Conservation (phyloP, 2,329 filamentous ascomycete genomes). For the Catunica adiposa region DNA sequence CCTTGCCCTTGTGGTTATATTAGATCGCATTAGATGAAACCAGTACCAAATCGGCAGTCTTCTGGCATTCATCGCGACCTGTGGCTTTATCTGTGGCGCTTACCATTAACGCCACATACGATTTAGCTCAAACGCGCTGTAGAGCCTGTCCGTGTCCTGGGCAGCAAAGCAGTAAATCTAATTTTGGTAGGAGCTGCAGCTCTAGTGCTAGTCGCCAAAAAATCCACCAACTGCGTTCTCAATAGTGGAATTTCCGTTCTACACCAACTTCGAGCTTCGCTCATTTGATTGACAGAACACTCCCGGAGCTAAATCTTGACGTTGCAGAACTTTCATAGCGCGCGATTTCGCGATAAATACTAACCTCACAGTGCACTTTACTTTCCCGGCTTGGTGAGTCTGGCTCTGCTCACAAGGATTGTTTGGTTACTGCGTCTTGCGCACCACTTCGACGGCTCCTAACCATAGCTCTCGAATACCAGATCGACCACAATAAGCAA, state of each 20-base stretch:
- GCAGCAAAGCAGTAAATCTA: not conserved
- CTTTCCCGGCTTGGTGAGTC: conserved; percentile 1
- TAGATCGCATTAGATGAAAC: conserved; percentile 8
- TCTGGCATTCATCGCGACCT: conserved; percentile 3
- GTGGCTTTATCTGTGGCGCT: conserved; percentile 1
- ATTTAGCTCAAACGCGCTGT: conserved; percentile 4
- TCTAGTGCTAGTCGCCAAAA: not conserved
- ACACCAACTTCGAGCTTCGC: not conserved
- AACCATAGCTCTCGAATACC: not conserved
- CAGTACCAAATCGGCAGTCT: not conserved
- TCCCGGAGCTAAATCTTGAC: not conserved
- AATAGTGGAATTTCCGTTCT: not conserved
- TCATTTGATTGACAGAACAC: not conserved
- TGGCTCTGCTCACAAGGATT: not conserved
- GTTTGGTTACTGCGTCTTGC: not conserved
- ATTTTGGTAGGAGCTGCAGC: not conserved
- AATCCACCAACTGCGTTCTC: not conserved
- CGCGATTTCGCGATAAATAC: not conserved
- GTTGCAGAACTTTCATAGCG: not conserved
- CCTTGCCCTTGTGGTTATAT: conserved; percentile 3
- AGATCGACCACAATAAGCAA: not conserved
- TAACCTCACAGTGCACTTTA: not conserved
- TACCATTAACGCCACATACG: not conserved
- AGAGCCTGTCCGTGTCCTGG: not conserved
- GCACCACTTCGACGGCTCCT: not conserved